Evolutionary conservation across 371 early-diverging fungal species (phyloP).

Genomic region (Caulochytrium protostelioides): DNA sequence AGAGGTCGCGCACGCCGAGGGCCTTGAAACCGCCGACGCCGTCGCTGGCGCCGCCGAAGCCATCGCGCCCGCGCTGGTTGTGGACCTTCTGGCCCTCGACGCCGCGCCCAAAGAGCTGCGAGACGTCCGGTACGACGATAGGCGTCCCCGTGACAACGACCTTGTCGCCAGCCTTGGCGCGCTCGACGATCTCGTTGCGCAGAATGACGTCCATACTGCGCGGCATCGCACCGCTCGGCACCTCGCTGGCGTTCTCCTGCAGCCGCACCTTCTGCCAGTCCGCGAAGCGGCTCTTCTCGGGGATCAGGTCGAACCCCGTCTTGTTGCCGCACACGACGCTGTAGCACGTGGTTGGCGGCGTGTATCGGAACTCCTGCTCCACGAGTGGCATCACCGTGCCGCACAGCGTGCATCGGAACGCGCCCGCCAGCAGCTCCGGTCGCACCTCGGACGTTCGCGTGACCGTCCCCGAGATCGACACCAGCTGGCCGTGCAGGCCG

Average conservation of each 20-base stretch:
- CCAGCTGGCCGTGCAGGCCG: constrained; percentile 63
- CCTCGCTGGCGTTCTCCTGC: constrained; percentile 94
- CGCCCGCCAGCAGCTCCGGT: constrained; percentile 84
- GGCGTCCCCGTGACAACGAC: constrained; percentile 80
- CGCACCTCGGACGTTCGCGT: constrained; percentile 96
- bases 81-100: constrained; percentile 12
- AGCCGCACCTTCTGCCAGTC: constrained; percentile 98
- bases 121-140: constrained; percentile 85
- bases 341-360: constrained; percentile 81
- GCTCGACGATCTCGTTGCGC: constrained; percentile 85
- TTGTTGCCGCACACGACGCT: constrained; percentile 77
- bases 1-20: constrained; percentile 75
- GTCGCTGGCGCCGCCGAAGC: constrained; percentile 30
- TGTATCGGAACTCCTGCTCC: constrained; percentile 91
- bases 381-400: constrained; percentile 57
- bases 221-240: constrained; percentile 96
- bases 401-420: constrained; percentile 86
- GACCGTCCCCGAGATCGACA: constrained; percentile 83
- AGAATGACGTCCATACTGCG: constrained; percentile 93
- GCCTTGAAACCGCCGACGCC: constrained; percentile 72
- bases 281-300: constrained; percentile 73
- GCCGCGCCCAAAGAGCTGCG: constrained; percentile 41
- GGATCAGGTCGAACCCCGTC: constrained; percentile 52
- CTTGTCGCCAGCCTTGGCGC: constrained; percentile 93
- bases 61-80: constrained; percentile 26